A percentile compares a stretch with the other conserved stretches of the same genome.
Evolutionary conservation across 1,284 basidiomycete species (phyloP).

Genomic region (Ustilago hordei): DNA sequence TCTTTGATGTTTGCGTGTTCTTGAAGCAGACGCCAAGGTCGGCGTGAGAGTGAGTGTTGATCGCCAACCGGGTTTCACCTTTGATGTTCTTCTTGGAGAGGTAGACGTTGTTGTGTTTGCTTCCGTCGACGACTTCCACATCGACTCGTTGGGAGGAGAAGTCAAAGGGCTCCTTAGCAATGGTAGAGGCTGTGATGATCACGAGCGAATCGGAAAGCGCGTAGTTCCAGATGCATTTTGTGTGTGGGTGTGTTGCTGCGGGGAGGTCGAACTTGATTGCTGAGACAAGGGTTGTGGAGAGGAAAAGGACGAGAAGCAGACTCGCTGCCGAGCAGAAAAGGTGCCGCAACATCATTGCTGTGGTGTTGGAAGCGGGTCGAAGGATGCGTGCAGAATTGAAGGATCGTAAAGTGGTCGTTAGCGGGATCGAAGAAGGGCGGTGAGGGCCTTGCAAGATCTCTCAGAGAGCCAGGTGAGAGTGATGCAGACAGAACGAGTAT

Average conservation of each 20-base stretch:
- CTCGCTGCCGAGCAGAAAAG: constrained; percentile 1
- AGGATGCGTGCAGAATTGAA: neutral
- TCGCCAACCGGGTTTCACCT: constrained; percentile 89
- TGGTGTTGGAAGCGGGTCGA: neutral
- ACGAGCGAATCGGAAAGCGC: constrained; percentile 67
- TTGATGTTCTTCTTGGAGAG: constrained; percentile 87
- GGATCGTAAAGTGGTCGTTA: neutral
- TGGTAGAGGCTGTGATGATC: constrained; percentile 90
- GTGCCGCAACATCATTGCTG: constrained; percentile 7
- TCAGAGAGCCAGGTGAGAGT: neutral
- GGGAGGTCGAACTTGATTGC: constrained; percentile 67
- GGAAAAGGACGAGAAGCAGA: constrained; percentile 19
- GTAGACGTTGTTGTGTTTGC: constrained; percentile 87
- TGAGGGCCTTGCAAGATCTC: neutral
- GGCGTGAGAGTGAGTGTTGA: constrained; percentile 92
- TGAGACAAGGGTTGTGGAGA: constrained; percentile 3
- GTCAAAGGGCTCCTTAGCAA: constrained; percentile 70
- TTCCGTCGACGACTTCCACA: constrained; percentile 92
- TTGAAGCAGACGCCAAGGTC: constrained; percentile 95
- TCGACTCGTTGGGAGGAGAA: constrained; percentile 74
- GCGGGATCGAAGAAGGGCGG: neutral
- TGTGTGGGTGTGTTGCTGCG: constrained; percentile 43
- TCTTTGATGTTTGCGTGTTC: constrained; percentile 72
- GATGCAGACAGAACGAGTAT: neutral
- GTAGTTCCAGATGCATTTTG: constrained; percentile 69